These are phyloP conservation scores for Candida nemodendra DNA, from an alignment of 805 yeast species.

Conservation along the genomic window DNA sequence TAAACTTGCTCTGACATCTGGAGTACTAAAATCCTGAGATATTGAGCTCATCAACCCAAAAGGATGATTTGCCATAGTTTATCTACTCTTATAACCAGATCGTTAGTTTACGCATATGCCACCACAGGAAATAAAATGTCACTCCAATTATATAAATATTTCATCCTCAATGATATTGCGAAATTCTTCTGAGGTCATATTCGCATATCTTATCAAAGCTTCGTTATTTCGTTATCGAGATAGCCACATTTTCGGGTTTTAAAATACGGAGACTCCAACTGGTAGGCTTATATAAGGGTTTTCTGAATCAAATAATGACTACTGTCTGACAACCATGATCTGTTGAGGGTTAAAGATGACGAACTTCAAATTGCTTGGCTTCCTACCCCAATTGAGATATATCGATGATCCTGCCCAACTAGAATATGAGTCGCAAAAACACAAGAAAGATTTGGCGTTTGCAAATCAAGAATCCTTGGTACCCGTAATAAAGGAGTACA, in stretches of 20 bases:
- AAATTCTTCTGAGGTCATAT: background rate
- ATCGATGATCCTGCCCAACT: slow-evolving; percentile 1
- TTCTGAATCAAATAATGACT: background rate
- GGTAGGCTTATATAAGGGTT: slow-evolving; percentile 2
- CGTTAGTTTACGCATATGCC: background rate
- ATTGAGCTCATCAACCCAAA: background rate
- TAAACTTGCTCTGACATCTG: slow-evolving; percentile 1
- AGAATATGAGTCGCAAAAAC: slow-evolving; percentile 2
- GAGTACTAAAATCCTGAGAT: background rate
- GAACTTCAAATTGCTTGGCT: slow-evolving; percentile 1
- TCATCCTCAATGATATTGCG: background rate
- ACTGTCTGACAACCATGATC: slow-evolving; percentile 1
- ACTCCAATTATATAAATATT: background rate
- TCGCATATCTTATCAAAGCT: slow-evolving; percentile 1
- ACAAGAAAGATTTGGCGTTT: background rate
- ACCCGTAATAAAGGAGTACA: slow-evolving; percentile 34
- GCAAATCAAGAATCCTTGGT: slow-evolving; percentile 1
- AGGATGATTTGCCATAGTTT: background rate
- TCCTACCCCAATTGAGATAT: slow-evolving; percentile 2
- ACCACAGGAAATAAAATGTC: background rate
- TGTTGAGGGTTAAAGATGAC: slow-evolving; percentile 2
- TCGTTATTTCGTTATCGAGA: slow-evolving; percentile 1
- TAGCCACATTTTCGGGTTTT: slow-evolving; percentile 5
- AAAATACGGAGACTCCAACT: background rate
- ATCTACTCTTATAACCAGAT: background rate